A percentile compares a stretch with the other conserved stretches of the same genome.
Evolutionary conservation across 1,284 basidiomycete species (phyloP).

Genomic region (Rhizoctonia solani): DNA sequence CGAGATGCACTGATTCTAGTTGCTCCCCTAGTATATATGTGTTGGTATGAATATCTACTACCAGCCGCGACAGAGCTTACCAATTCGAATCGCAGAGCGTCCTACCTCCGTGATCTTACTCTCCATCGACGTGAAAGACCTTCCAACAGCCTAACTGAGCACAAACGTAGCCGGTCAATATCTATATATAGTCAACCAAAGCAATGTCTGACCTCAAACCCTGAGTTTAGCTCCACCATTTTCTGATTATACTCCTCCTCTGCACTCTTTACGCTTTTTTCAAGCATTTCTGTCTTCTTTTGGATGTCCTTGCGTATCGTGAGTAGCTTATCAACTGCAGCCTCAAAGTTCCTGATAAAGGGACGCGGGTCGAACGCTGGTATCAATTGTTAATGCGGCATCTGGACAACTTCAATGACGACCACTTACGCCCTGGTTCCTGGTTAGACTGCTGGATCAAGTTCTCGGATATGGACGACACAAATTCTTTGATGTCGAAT

Average conservation of each 20-base stretch:
- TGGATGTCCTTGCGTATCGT: constrained; percentile 86
- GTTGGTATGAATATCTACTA: constrained; percentile 33
- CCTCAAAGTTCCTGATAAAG: constrained; percentile 90
- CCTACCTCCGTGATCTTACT: constrained; percentile 91
- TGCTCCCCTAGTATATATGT: constrained; percentile 72
- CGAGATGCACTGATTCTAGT: constrained; percentile 91
- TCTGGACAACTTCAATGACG: constrained; percentile 3
- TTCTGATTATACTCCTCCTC: constrained; percentile 95
- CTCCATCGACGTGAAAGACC: constrained; percentile 84
- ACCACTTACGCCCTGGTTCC: constrained; percentile 75
- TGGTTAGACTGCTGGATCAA: constrained; percentile 82
- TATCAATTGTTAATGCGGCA: neutral
- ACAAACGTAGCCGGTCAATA: constrained; percentile 25
- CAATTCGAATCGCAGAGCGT: constrained; percentile 91
- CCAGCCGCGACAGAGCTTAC: constrained; percentile 50
- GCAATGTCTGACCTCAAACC: constrained; percentile 74
- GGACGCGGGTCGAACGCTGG: constrained; percentile 92
- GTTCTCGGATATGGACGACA: constrained; percentile 82
- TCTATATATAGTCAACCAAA: neutral
- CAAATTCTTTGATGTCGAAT: constrained; percentile 90
- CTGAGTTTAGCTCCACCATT: constrained; percentile 87
- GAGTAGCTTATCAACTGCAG: constrained; percentile 85
- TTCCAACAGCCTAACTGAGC: constrained; percentile 68
- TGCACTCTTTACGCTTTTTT: constrained; percentile 86
- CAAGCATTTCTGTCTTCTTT: constrained; percentile 85